Percentiles rank a stretch among this genome's conserved stretches.
phyloP scores from a whole-genome alignment of 768 basidiomycete genomes.

The Suillus discolor region DNA sequence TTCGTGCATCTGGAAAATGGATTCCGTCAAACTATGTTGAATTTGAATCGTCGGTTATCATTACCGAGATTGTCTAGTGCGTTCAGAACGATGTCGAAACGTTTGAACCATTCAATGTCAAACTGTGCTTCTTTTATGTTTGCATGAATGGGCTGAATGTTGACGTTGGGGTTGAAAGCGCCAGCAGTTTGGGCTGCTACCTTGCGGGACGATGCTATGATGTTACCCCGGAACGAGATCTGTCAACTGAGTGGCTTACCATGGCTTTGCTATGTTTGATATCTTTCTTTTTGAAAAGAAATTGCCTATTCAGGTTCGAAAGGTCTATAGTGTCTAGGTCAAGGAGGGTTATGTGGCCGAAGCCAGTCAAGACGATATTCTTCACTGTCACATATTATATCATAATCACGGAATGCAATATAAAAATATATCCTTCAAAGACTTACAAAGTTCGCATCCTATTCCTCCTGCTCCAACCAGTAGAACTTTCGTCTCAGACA shows the following conservation, averaged over 20 bases:
- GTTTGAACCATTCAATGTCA: constrained; percentile 87
- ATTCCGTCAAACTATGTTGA: constrained; percentile 7
- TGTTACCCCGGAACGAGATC: background rate
- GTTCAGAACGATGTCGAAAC: constrained; percentile 92
- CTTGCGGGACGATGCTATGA: constrained; percentile 36
- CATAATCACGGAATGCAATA: constrained; percentile 5
- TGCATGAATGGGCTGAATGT: constrained; percentile 86
- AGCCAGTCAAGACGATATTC: constrained; percentile 91
- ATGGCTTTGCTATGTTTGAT: constrained; percentile 96
- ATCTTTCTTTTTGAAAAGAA: constrained; percentile 95
- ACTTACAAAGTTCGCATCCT: constrained; percentile 91
- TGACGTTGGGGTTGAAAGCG: constrained; percentile 86
- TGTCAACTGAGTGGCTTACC: constrained; percentile 44
- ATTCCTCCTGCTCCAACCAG: constrained; percentile 97
- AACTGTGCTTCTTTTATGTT: constrained; percentile 95
- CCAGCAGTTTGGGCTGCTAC: constrained; percentile 82
- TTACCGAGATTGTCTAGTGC: constrained; percentile 91
- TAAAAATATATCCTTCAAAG: background rate
- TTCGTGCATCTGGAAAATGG: constrained; percentile 71
- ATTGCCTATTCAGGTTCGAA: constrained; percentile 96
- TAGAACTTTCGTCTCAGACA: constrained; percentile 70
- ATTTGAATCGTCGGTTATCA: background rate
- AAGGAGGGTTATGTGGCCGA: constrained; percentile 88
- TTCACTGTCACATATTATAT: constrained; percentile 62
- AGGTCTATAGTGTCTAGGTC: constrained; percentile 99